Percentiles rank a stretch among this genome's conserved stretches.
Evolutionary conservation across 2,329 filamentous ascomycete species (phyloP).

Genomic region (Fusarium torreyae): DNA sequence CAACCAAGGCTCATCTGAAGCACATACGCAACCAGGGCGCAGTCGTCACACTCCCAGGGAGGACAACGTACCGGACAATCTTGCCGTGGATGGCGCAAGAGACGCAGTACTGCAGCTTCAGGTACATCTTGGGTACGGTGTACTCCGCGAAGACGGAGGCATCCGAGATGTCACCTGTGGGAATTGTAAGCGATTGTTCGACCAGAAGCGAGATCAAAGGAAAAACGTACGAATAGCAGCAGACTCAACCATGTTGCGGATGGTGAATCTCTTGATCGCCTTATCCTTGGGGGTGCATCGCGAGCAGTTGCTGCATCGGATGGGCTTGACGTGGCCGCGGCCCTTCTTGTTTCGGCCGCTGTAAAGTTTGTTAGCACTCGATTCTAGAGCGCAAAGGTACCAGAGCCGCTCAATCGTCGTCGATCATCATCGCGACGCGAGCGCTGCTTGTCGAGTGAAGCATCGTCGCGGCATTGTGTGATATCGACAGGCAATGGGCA

Average conservation of each 20-base stretch:
- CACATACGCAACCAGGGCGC: constrained; percentile 62
- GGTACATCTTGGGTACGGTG: constrained; percentile 99
- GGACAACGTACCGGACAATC: constrained; percentile 96
- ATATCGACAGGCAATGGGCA: constrained; percentile 38
- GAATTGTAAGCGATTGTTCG: constrained; percentile 35
- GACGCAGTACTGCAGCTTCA: constrained; percentile 99
- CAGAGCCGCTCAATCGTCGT: constrained; percentile 29
- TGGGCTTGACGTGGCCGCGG: constrained; percentile 99
- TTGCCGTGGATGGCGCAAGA: constrained; percentile 99
- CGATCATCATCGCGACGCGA: constrained; percentile 19
- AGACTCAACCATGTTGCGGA: constrained; percentile 99
- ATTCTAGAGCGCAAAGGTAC: neutral
- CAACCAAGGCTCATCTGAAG: constrained; percentile 75
- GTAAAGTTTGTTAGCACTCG: constrained; percentile 46
- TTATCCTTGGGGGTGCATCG: constrained; percentile 99
- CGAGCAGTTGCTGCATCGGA: constrained; percentile 82
- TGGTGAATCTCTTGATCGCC: constrained; percentile 99
- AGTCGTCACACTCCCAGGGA: constrained; percentile 73
- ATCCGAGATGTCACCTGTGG: constrained; percentile 98
- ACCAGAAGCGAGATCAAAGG: neutral
- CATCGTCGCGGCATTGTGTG: constrained; percentile 36
- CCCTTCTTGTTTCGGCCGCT: constrained; percentile 99
- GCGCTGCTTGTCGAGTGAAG: constrained; percentile 26
- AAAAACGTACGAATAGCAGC: constrained; percentile 94
- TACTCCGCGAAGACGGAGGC: constrained; percentile 99